phyloP scores from a whole-genome alignment of 176 grass and related monocot genomes.

The Zea mays region Zm-B73-REFERENCE-NAM-5.0 NC_050096.1:38823501-38824000 shows the following conservation, averaged over 20 bases:
- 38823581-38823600: conserved; percentile 11
- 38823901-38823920: conserved; percentile 10
- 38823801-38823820: neutral
- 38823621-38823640: conserved; percentile 19
- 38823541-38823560: neutral
- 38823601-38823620: conserved; percentile 36
- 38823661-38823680: neutral
- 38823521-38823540: conserved; percentile 20
- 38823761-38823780: conserved; percentile 17
- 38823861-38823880: conserved; percentile 4
- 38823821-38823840: conserved; percentile 12
- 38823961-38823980: conserved; percentile 20
- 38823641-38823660: conserved; percentile 30
- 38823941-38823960: neutral
- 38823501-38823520: neutral
- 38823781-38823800: conserved; percentile 25
- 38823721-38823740: conserved; percentile 11
- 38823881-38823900: neutral
- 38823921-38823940: conserved; percentile 23
- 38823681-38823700: neutral
- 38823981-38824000: neutral
- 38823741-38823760: conserved; percentile 17
- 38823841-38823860: conserved; percentile 17
- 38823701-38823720: conserved; percentile 25
- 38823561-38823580: neutral